A percentile compares a stretch with the other conserved stretches of the same genome.
Conservation (phyloP, 345 rosid genomes). For the Capsella bursapastoris region DNA sequence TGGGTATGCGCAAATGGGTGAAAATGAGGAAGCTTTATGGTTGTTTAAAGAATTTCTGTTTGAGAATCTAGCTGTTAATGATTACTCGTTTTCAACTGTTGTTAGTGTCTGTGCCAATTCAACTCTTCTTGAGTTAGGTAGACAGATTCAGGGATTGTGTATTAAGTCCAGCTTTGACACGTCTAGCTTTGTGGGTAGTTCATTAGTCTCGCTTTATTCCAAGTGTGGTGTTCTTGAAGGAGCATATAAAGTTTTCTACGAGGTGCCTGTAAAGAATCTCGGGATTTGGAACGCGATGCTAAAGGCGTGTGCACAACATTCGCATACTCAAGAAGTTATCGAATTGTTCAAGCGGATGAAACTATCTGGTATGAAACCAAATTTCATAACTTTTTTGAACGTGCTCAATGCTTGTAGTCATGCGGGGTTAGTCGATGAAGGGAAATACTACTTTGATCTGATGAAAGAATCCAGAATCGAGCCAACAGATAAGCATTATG, state of each 20-base stretch:
- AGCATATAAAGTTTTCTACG: conserved; percentile 61
- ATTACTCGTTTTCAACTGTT: conserved; percentile 80
- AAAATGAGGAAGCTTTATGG: conserved; percentile 67
- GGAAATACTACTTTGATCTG: conserved; percentile 64
- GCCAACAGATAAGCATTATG: conserved; percentile 79
- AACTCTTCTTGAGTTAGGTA: conserved; percentile 81
- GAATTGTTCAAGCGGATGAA: conserved; percentile 66
- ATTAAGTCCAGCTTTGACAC: conserved; percentile 71
- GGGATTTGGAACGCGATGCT: conserved; percentile 93
- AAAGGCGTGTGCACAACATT: conserved; percentile 83
- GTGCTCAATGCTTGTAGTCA: conserved; percentile 93
- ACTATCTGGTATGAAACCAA: conserved; percentile 61
- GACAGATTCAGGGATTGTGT: conserved; percentile 81
- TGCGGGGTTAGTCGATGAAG: conserved; percentile 70
- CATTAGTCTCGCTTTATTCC: conserved; percentile 80
- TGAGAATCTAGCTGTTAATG: conserved; percentile 68
- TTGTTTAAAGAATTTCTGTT: conserved; percentile 69
- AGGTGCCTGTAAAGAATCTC: conserved; percentile 63
- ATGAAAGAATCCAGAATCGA: conserved; percentile 74
- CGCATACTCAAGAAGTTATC: conserved; percentile 55
- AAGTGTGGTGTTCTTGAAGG: conserved; percentile 76
- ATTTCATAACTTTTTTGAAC: conserved; percentile 78
- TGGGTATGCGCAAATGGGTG: conserved; percentile 79
- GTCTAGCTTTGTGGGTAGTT: conserved; percentile 76
- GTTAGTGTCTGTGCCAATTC: conserved; percentile 74